Evolutionary conservation across 1,284 basidiomycete species (phyloP).

Genomic region (Cutaneotrichosporon sp.): DNA sequence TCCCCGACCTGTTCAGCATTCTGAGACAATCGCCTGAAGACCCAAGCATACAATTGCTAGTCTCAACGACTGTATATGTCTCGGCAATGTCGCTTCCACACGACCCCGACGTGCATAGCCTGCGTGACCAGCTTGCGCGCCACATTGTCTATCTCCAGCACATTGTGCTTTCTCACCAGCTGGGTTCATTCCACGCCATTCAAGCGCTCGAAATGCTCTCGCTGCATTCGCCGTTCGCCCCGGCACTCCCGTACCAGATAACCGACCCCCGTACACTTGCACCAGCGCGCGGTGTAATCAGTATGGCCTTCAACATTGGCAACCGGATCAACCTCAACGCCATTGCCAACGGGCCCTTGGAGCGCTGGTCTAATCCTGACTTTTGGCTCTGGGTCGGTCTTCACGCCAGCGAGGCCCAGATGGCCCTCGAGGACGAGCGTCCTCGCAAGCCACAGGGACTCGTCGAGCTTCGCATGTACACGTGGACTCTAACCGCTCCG

Average conservation of each 20-base stretch:
- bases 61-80: slow-evolving; percentile 29
- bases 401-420: slow-evolving; percentile 14
- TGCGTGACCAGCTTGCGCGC: slow-evolving; percentile 10
- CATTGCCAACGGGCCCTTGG: slow-evolving; percentile 18
- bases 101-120: slow-evolving; percentile 17
- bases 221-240: slow-evolving; percentile 35
- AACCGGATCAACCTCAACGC: slow-evolving; percentile 19
- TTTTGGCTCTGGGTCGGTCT: slow-evolving; percentile 31
- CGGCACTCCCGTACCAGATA: slow-evolving; percentile 30
- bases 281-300: slow-evolving; percentile 29
- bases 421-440: slow-evolving; percentile 14
- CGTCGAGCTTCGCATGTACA: slow-evolving; percentile 18
- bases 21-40: slow-evolving; percentile 8
- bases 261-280: slow-evolving; percentile 26
- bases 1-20: slow-evolving; percentile 23
- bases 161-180: slow-evolving; percentile 26
- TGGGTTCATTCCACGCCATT: slow-evolving; percentile 27
- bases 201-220: slow-evolving; percentile 36
- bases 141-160: slow-evolving; percentile 24
- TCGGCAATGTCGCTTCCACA: slow-evolving; percentile 24
- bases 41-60: slow-evolving; percentile 21
- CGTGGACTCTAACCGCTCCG: slow-evolving; percentile 11
- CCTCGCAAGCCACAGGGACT: slow-evolving; percentile 13
- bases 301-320: slow-evolving; percentile 16
- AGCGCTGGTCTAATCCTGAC: slow-evolving; percentile 23